Conservation (phyloP, 2,329 filamentous ascomycete genomes). For the Apiospora arundinis region DNA sequence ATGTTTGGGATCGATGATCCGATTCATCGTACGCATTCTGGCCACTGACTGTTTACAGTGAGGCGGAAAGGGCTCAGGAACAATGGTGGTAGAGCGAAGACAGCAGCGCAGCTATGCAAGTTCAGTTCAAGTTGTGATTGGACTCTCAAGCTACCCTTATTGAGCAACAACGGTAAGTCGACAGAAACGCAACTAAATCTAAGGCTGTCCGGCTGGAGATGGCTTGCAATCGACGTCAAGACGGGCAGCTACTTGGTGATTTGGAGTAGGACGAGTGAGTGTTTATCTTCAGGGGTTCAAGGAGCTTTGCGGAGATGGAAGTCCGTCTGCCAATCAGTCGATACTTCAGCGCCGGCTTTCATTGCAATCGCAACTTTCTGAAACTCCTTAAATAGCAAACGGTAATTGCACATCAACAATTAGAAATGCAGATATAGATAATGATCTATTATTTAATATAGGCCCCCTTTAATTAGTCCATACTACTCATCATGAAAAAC, state of each 20-base stretch:
- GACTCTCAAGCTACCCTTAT: too few species aligned
- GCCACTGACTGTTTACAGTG: neutral
- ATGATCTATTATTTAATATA: neutral
- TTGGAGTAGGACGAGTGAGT: neutral
- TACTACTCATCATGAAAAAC: neutral
- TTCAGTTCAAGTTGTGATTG: too few species aligned
- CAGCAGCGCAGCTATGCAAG: too few species aligned
- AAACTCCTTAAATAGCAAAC: neutral
- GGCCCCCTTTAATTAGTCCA: neutral
- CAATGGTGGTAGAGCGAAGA: too few species aligned
- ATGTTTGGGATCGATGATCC: neutral
- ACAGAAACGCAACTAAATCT: too few species aligned
- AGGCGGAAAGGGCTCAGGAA: neutral
- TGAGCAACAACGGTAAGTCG: too few species aligned
- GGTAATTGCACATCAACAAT: too few species aligned
- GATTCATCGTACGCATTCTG: neutral
- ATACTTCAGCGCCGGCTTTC: neutral
- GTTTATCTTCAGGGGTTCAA: neutral
- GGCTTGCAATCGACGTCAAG: neutral
- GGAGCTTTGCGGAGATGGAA: constrained; percentile 1
- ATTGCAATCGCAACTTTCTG: neutral
- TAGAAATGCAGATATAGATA: neutral
- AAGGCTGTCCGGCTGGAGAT: neutral
- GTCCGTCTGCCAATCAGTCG: neutral
- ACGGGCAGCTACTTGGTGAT: neutral